A percentile compares a stretch with the other conserved stretches of the same genome.
Conservation (phyloP, 805 yeast genomes). For the Geotrichum ghanense region DNA sequence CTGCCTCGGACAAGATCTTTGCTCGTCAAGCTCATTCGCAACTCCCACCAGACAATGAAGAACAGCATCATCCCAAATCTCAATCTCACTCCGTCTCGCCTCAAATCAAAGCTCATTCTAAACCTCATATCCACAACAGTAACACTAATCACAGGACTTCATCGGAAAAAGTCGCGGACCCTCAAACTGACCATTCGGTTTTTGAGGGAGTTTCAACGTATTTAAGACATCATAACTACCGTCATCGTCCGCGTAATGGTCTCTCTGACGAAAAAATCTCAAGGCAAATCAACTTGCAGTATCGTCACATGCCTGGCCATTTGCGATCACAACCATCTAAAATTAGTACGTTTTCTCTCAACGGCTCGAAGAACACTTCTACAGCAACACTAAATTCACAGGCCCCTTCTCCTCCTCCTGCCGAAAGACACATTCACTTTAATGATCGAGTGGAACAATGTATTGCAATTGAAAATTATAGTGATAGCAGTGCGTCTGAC, state of each 20-base stretch:
- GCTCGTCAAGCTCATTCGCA: slow-evolving; percentile 13
- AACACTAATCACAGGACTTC: too few species aligned
- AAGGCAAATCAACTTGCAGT: slow-evolving; percentile 23
- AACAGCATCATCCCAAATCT: not conserved
- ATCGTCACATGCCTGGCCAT: slow-evolving; percentile 11
- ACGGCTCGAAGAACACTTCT: not conserved
- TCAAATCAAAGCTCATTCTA: slow-evolving; percentile 7
- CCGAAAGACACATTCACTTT: slow-evolving; percentile 73
- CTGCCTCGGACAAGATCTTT: slow-evolving; percentile 72
- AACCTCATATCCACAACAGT: slow-evolving; percentile 2
- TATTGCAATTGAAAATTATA: slow-evolving; percentile 47
- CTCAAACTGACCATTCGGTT: slow-evolving; percentile 9
- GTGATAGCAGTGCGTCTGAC: slow-evolving; percentile 9
- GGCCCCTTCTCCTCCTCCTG: not conserved
- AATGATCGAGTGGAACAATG: slow-evolving; percentile 94
- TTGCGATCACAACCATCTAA: not conserved
- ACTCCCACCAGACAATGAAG: too few species aligned
- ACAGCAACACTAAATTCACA: not conserved
- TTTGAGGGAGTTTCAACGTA: slow-evolving; percentile 14
- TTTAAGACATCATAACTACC: slow-evolving; percentile 29
- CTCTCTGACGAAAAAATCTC: slow-evolving; percentile 21
- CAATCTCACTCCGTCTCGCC: slow-evolving; percentile 4
- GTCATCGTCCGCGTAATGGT: slow-evolving; percentile 23
- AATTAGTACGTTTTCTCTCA: not conserved
- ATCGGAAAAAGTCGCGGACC: not conserved